phyloP scores from a whole-genome alignment of 2,329 filamentous ascomycete species.

The Aspergillus vadensis region DNA sequence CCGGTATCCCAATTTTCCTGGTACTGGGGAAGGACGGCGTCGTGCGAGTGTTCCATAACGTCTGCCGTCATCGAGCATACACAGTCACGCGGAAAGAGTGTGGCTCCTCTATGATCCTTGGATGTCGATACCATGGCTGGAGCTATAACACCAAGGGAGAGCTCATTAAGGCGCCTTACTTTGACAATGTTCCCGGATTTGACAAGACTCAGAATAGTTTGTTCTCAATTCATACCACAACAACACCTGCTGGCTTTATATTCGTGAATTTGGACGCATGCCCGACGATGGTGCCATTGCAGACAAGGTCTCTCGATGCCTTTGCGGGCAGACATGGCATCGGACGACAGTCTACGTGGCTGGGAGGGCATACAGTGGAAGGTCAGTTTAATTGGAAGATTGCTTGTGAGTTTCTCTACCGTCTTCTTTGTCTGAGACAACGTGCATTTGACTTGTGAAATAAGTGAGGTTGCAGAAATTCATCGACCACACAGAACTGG shows the following conservation, averaged over 20 bases:
- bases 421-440: not conserved
- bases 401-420: slow-evolving; percentile 23
- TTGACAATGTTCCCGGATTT: slow-evolving; percentile 59
- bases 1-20: slow-evolving; percentile 60
- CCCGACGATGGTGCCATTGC: not conserved
- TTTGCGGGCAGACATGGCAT: slow-evolving; percentile 20
- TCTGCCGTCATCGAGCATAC: slow-evolving; percentile 64
- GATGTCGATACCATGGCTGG: slow-evolving; percentile 66
- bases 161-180: slow-evolving; percentile 62
- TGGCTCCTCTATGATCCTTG: slow-evolving; percentile 56
- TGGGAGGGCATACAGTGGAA: slow-evolving; percentile 30
- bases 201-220: slow-evolving; percentile 59
- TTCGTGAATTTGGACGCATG: slow-evolving; percentile 32
- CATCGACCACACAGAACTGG: not conserved
- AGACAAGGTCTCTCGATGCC: slow-evolving; percentile 5
- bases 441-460: not conserved
- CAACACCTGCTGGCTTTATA: slow-evolving; percentile 26
- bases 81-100: slow-evolving; percentile 56
- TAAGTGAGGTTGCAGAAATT: slow-evolving; percentile 11
- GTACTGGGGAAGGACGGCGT: slow-evolving; percentile 53
- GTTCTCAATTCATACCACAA: slow-evolving; percentile 40
- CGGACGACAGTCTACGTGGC: slow-evolving; percentile 23
- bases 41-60: slow-evolving; percentile 64
- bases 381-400: slow-evolving; percentile 40
- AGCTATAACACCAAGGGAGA: slow-evolving; percentile 61